phyloP scores from a whole-genome alignment of 139 green algal genomes.

The Deuterostichococcus epilithicus region DNA sequence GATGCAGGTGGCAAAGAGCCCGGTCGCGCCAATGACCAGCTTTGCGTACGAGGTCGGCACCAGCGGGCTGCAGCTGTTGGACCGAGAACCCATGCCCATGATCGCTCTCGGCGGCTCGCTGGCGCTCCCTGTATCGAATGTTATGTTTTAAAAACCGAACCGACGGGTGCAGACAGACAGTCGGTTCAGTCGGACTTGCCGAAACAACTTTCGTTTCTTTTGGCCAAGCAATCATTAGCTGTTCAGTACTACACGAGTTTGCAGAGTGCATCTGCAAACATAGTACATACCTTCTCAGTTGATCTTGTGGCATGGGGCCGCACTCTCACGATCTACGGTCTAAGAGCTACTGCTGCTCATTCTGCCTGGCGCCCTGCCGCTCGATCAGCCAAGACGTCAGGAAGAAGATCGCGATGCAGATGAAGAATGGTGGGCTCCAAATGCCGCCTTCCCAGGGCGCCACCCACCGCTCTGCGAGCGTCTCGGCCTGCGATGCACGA shows the following conservation, averaged over 20 bases:
- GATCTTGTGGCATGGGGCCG: too few relatives aligned
- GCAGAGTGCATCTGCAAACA: too few relatives aligned
- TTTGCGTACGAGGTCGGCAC: not conserved
- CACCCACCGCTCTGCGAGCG: not conserved
- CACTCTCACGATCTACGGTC: too few relatives aligned
- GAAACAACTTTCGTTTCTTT: too few relatives aligned
- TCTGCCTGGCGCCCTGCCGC: not conserved
- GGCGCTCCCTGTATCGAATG: not conserved
- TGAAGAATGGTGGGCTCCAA: not conserved
- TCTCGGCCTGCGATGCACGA: not conserved
- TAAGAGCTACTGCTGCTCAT: not conserved
- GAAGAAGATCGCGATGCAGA: not conserved
- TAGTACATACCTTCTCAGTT: too few relatives aligned
- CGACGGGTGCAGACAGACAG: too few relatives aligned
- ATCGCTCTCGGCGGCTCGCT: not conserved
- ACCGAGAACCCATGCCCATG: not conserved
- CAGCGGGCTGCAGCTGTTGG: not conserved
- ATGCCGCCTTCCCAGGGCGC: not conserved
- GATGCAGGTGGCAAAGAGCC: not conserved
- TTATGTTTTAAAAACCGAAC: not conserved
- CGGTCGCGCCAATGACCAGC: not conserved
- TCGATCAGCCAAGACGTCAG: not conserved
- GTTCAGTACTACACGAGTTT: too few relatives aligned
- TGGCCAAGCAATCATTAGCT: too few relatives aligned
- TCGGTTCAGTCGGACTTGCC: too few relatives aligned